phyloP scores from a whole-genome alignment of 108 stramenopile species.

The Pinguiococcus pyrenoidosus region DNA sequence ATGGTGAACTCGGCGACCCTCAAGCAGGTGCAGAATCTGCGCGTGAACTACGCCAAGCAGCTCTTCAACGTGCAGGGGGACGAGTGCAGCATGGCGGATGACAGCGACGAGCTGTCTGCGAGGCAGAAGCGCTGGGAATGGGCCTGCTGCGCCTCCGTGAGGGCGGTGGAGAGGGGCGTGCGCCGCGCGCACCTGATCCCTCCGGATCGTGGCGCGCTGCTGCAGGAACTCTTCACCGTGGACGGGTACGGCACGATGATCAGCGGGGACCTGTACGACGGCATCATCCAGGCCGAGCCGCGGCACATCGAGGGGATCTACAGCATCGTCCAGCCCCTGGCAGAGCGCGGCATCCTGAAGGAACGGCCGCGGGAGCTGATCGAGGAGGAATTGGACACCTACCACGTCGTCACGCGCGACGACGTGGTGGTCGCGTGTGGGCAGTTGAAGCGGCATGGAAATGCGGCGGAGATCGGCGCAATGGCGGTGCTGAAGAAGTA shows the following conservation, averaged over 20 bases:
- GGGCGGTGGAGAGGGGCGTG: slow-evolving; percentile 65
- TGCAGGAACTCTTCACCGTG: slow-evolving; percentile 86
- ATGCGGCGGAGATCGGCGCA: slow-evolving; percentile 82
- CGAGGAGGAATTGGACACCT: slow-evolving; percentile 60
- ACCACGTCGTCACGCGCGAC: slow-evolving; percentile 79
- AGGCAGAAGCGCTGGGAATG: slow-evolving; percentile 36
- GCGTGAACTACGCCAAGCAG: slow-evolving; percentile 55
- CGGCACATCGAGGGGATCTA: slow-evolving; percentile 65
- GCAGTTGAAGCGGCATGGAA: slow-evolving; percentile 48
- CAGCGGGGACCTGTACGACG: slow-evolving; percentile 81
- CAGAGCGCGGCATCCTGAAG: slow-evolving; percentile 50
- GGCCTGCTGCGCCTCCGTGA: slow-evolving; percentile 50
- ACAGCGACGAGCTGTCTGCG: no score
- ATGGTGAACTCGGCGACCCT: slow-evolving; percentile 40
- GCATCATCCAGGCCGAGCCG: slow-evolving; percentile 66
- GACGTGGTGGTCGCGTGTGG: slow-evolving; percentile 68
- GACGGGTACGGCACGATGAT: slow-evolving; percentile 83
- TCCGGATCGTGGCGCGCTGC: slow-evolving; percentile 59
- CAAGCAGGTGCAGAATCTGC: slow-evolving; percentile 51
- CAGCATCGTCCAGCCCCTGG: slow-evolving; percentile 69
- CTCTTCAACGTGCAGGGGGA: no score
- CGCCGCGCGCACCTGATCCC: slow-evolving; percentile 70
- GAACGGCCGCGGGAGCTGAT: slow-evolving; percentile 55
- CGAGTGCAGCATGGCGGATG: no score
- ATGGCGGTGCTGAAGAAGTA: slow-evolving; percentile 72